Conservation (phyloP, 2,329 filamentous ascomycete genomes). For the Tympanopsis confertula region DNA sequence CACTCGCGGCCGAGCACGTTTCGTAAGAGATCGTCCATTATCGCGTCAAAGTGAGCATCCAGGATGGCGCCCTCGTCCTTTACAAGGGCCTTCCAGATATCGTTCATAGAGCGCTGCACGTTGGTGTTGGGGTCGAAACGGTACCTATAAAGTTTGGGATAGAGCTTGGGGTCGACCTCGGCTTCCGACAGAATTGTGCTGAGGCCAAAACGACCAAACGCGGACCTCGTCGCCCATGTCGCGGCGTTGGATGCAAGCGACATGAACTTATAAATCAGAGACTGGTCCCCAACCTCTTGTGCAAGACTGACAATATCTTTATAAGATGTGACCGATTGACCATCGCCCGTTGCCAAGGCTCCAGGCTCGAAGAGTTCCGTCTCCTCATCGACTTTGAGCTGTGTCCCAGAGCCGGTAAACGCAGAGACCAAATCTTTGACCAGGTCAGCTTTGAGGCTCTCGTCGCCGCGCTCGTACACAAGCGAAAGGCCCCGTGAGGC, state of each 20-base stretch:
- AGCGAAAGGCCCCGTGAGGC: slow-evolving; percentile 82
- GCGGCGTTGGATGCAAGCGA: slow-evolving; percentile 89
- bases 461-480: slow-evolving; percentile 85
- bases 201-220: slow-evolving; percentile 86
- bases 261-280: slow-evolving; percentile 98
- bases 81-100: slow-evolving; percentile 93
- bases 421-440: slow-evolving; percentile 79
- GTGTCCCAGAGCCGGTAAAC: slow-evolving; percentile 67
- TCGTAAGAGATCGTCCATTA: slow-evolving; percentile 75
- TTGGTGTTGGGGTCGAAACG: slow-evolving; percentile 90
- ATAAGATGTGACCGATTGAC: slow-evolving; percentile 83
- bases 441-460: slow-evolving; percentile 66
- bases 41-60: slow-evolving; percentile 72
- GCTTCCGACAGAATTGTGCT: slow-evolving; percentile 86
- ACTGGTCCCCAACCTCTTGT: slow-evolving; percentile 92
- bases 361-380: slow-evolving; percentile 91
- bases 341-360: slow-evolving; percentile 78
- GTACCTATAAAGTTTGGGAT: slow-evolving; percentile 89
- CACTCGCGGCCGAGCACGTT: slow-evolving; percentile 86
- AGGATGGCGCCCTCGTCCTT: slow-evolving; percentile 72
- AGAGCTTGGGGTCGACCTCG: slow-evolving; percentile 79
- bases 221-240: slow-evolving; percentile 93
- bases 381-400: slow-evolving; percentile 75
- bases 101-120: slow-evolving; percentile 89
- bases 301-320: slow-evolving; percentile 93